Percentiles rank a stretch among this genome's conserved stretches.
phyloP scores from a whole-genome alignment of 768 basidiomycete species.

The Xanthoconium stramineum region DNA sequence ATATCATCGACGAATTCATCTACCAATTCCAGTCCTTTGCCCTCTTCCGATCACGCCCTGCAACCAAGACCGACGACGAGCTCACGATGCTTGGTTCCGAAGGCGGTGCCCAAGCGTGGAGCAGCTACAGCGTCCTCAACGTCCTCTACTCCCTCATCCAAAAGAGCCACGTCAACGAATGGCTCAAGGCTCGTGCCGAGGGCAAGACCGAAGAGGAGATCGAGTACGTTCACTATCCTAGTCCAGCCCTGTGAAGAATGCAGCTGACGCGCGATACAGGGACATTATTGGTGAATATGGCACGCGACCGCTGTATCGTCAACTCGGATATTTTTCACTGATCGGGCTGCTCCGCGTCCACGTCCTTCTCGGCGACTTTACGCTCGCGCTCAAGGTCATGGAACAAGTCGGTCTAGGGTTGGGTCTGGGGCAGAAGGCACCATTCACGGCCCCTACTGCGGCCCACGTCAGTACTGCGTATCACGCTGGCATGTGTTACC shows the following conservation, averaged over 20 bases:
- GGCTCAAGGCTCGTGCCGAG: slow-evolving; percentile 76
- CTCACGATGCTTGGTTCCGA: slow-evolving; percentile 76
- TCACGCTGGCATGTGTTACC: slow-evolving; percentile 95
- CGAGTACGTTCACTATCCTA: slow-evolving; percentile 48
- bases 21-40: slow-evolving; percentile 98
- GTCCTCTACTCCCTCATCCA: slow-evolving; percentile 98
- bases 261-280: slow-evolving; percentile 36
- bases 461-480: slow-evolving; percentile 95
- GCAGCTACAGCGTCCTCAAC: slow-evolving; percentile 96
- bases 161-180: slow-evolving; percentile 94
- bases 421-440: slow-evolving; percentile 88
- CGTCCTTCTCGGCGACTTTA: slow-evolving; percentile 92
- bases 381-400: slow-evolving; percentile 91
- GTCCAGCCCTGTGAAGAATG: not conserved
- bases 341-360: slow-evolving; percentile 95
- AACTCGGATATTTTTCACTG: slow-evolving; percentile 95
- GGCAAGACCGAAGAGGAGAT: slow-evolving; percentile 83
- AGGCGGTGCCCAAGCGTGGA: slow-evolving; percentile 84
- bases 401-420: slow-evolving; percentile 90
- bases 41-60: slow-evolving; percentile 83
- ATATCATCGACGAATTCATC: slow-evolving; percentile 95
- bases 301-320: slow-evolving; percentile 82
- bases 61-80: slow-evolving; percentile 88
- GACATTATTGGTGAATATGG: slow-evolving; percentile 92
- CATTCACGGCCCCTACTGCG: slow-evolving; percentile 94